Percentiles rank a stretch among this genome's conserved stretches.
Evolutionary conservation across 805 yeast genomes (phyloP).

Genomic region (Yarrowia sp.): DNA sequence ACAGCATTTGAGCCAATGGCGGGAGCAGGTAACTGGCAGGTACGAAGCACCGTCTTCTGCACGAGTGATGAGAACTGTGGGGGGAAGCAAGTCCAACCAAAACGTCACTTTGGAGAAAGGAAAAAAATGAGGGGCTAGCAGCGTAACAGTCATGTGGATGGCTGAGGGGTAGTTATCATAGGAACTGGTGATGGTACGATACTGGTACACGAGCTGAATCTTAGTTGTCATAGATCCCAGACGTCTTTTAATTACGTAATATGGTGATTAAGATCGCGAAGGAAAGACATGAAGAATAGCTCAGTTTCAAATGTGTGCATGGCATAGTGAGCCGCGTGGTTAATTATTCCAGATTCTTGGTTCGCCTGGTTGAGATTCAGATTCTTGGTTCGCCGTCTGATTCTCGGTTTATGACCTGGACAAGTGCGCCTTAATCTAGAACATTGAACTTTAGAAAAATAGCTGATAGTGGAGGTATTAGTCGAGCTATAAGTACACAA

Average conservation of each 20-base stretch:
- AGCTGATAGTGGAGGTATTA: not conserved
- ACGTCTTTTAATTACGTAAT: no score
- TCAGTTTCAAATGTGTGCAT: not conserved
- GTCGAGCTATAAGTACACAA: not conserved
- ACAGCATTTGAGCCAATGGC: slow-evolving; percentile 7
- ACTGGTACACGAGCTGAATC: not conserved
- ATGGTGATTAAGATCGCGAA: no score
- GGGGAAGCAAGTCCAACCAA: not conserved
- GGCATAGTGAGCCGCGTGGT: no score
- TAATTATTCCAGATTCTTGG: no score
- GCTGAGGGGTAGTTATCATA: slow-evolving; percentile 2
- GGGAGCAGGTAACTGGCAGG: slow-evolving; percentile 7
- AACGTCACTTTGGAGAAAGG: not conserved
- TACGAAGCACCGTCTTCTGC: slow-evolving; percentile 1
- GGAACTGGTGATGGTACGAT: not conserved
- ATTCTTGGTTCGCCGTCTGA: not conserved
- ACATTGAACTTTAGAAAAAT: not conserved
- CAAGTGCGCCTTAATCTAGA: slow-evolving; percentile 1
- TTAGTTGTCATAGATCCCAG: no score
- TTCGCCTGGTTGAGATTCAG: no score
- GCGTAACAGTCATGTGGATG: not conserved
- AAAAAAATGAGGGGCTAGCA: not conserved
- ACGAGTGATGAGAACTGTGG: slow-evolving; percentile 13
- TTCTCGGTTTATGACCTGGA: not conserved
- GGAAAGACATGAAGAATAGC: no score